phyloP scores from a whole-genome alignment of 2,329 filamentous ascomycete genomes.

The Arthrobotrys pseudoclavata region DNA sequence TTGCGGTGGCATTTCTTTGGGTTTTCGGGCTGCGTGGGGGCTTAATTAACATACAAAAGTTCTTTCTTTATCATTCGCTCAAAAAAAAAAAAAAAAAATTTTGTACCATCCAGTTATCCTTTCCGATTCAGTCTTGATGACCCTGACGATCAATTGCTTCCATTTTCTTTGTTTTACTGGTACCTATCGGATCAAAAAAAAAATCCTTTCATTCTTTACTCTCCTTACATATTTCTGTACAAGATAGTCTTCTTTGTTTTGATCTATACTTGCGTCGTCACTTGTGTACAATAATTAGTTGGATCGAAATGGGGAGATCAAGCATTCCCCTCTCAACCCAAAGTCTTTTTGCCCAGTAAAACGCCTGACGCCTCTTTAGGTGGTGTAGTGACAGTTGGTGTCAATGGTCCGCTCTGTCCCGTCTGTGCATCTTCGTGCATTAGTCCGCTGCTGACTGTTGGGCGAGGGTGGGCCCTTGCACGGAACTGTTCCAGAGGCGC shows the following conservation, averaged over 20 bases:
- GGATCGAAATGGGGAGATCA: constrained; percentile 17
- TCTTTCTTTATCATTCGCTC: constrained; percentile 22
- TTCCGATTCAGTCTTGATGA: constrained; percentile 18
- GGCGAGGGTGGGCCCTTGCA: constrained; percentile 26
- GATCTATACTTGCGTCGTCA: neutral
- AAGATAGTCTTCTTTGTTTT: neutral
- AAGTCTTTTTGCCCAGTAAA: neutral
- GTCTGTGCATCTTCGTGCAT: constrained; percentile 39
- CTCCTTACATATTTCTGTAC: constrained; percentile 5
- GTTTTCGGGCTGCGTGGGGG: constrained; percentile 24
- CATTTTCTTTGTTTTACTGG: neutral
- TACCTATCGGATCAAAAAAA: neutral
- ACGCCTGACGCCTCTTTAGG: neutral
- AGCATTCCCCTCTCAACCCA: neutral
- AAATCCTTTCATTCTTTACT: neutral
- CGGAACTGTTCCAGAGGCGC: constrained; percentile 36
- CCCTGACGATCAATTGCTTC: constrained; percentile 20
- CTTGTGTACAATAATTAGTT: constrained; percentile 17
- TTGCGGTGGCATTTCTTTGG: constrained; percentile 17
- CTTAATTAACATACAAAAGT: constrained; percentile 28
- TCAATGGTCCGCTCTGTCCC: constrained; percentile 39
- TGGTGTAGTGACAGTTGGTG: constrained; percentile 17
- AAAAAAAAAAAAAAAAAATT: constrained; percentile 9
- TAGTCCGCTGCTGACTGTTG: constrained; percentile 10
- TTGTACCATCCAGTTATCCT: constrained; percentile 17